Percentiles rank a stretch among this genome's conserved stretches.
Conservation (phyloP, 768 basidiomycete genomes). For the Tricholoma saponaceum region DNA sequence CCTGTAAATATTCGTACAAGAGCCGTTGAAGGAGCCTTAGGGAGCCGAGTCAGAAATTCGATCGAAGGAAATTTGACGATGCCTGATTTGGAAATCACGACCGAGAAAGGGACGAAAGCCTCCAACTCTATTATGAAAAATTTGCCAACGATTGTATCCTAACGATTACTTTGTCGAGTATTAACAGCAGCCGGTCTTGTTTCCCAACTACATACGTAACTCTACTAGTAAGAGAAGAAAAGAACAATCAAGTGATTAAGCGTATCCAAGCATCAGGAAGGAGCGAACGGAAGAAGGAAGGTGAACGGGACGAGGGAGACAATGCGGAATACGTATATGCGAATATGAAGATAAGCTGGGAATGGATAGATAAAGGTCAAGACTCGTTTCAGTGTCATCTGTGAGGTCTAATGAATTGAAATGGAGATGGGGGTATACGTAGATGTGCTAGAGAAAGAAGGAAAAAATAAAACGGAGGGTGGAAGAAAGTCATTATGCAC, state of each 20-base stretch:
- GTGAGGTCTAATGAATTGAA: not conserved
- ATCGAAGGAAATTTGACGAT: not conserved
- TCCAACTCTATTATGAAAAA: no score
- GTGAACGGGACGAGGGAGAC: not conserved
- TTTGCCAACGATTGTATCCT: no score
- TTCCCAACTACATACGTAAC: not conserved
- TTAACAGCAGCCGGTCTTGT: not conserved
- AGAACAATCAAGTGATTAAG: not conserved
- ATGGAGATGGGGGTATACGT: conserved; percentile 4
- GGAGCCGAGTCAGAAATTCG: no score
- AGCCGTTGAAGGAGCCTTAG: no score
- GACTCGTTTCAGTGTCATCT: conserved; percentile 2
- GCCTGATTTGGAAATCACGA: not conserved
- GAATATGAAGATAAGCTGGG: not conserved
- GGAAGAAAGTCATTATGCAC: not conserved
- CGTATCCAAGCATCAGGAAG: conserved; percentile 2
- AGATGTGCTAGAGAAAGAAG: not conserved
- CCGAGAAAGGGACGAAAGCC: no score
- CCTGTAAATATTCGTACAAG: no score
- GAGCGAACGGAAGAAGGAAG: not conserved
- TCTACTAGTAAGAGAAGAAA: not conserved
- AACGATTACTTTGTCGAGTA: not conserved
- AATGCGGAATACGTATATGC: not conserved
- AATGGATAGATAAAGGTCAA: not conserved
- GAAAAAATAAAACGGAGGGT: not conserved